Base-by-base conservation (phyloP, 495 filamentous ascomycete species). In the Immersiella caudata region DNA sequence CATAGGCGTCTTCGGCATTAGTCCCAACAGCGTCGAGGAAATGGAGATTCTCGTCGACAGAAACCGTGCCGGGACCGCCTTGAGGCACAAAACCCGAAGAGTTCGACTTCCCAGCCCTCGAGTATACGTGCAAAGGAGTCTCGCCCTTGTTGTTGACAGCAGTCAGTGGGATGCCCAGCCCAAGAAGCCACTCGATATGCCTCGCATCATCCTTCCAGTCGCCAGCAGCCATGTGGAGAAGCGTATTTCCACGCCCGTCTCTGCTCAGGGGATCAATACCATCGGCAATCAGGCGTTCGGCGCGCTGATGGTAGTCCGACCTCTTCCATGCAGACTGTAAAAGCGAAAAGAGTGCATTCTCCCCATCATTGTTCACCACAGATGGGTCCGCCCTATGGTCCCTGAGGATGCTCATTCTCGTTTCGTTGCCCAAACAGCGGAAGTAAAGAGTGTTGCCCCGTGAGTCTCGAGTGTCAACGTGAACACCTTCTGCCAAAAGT, bases 71-170 rank as follows among this genome's bases (percentile, higher is more conserved):
- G 3, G 49, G 21, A 52, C 18, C 12, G 5, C n/a, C n/a, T 52
- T 22, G 18, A 52, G 4, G 12, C 12, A 22, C 49, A n/a, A 52
- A n/a, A n/a, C 21, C 49, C 4, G 49, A 22, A 18, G 18, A 14
- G 12, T 52, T 22, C 16, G 49, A 52, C 4, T 52, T 12, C 18
- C 4, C 2, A 22, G 18, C 2, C 4, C 16, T 62, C 8, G 22
- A 50, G 60, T 0, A 33, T 50, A 60, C 18, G 24, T 66, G 57
- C 21, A 72, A 22, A 18, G 63, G 27, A 14, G 58, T 69, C 6
- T 52, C 24, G 18, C 64, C 58, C 12, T 61, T 46, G 22, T 72
- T 67, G 57, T 72, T 67, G n/a, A 33, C 29, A 12, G 63, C 62
- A 36, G 67, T 59, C 6, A 69, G 21, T 8, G 61, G 21, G 16